Evolutionary conservation across 2,329 filamentous ascomycete species (phyloP), one percentile per base, ranked within the genome.

Genomic region (Ophiostoma novo-ulmi): DNA sequence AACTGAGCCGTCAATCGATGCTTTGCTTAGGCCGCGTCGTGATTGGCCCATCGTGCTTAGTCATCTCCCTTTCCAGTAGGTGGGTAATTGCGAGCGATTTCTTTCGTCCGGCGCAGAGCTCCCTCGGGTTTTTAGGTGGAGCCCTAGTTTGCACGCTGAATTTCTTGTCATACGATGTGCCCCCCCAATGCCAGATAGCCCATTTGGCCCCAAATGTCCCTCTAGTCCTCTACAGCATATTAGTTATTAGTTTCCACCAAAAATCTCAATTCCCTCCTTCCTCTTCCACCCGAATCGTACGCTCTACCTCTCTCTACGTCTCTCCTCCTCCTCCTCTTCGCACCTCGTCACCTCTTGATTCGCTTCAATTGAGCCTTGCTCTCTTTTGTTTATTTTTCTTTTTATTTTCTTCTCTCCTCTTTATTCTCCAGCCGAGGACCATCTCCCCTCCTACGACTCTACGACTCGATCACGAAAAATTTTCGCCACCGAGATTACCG

Each of bases 41-140:
- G 72, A 72, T 73, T 72, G 61, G 67, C 13, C 22, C 1, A 2
- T 14, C 11, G 7, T 0, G 70, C 64, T 73, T 70, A 72, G 64
- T 72, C 71, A 73, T 31, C 31, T 20, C n/a, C 66, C 17, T 55
- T 65, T 26, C 67, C 61, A 13, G 61, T 64, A 17, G 71, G 71
- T 70, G 69, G 70, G 73, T 73, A 74, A 74, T 74, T 72, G 52
- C 73, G 73, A 74, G 73, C 71, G 73, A 74, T 74, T 74, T 74
- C 73, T 74, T 74, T 74, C 73, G 73, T 71, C 73, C 71, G 68
- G 67, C 48, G 69, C 58, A 66, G 64, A 72, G 71, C 71, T 73
- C 58, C 70, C 70, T 71, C 69, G 20, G 72, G 72, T 52, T 48
- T 69, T 72, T 44, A 70, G 70, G 72, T 73, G 72, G 72, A 71